phyloP scores from a whole-genome alignment of 2,329 filamentous ascomycete species.

The Ciborinia camelliae region DNA sequence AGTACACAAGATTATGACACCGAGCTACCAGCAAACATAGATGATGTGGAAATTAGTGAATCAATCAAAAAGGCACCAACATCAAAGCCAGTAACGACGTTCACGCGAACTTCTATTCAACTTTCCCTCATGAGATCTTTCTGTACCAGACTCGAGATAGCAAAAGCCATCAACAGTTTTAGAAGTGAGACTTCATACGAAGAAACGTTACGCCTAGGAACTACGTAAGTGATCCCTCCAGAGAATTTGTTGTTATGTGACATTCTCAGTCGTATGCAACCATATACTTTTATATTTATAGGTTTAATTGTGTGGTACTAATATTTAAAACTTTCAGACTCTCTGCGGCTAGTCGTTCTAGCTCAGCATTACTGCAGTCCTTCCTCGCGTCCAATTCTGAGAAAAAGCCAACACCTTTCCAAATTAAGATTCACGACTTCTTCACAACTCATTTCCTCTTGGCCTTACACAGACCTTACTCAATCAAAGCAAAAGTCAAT shows the following conservation, averaged over 20 bases:
- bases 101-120: constrained; percentile 50
- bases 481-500: constrained; percentile 42
- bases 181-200: constrained; percentile 44
- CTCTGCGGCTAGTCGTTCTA: not conserved
- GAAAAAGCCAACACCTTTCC: constrained; percentile 14
- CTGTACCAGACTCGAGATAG: constrained; percentile 43
- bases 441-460: constrained; percentile 54
- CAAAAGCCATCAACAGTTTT: constrained; percentile 48
- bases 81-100: constrained; percentile 31
- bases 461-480: constrained; percentile 51
- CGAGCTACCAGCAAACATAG: constrained; percentile 46
- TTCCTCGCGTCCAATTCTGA: constrained; percentile 1
- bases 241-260: not conserved
- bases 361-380: constrained; percentile 6
- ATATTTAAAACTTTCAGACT: not conserved
- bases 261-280: not conserved
- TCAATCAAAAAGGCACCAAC: constrained; percentile 27
- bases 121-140: constrained; percentile 47
- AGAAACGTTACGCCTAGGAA: constrained; percentile 46
- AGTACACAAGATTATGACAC: constrained; percentile 49
- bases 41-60: constrained; percentile 51
- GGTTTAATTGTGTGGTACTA: not conserved
- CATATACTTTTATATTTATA: not conserved
- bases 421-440: constrained; percentile 49
- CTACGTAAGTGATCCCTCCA: constrained; percentile 37